These are phyloP conservation scores for Sporisorium iseilematis-ciliati DNA, from an alignment of 1,284 basidiomycete genomes.

Conservation along the genomic window DNA sequence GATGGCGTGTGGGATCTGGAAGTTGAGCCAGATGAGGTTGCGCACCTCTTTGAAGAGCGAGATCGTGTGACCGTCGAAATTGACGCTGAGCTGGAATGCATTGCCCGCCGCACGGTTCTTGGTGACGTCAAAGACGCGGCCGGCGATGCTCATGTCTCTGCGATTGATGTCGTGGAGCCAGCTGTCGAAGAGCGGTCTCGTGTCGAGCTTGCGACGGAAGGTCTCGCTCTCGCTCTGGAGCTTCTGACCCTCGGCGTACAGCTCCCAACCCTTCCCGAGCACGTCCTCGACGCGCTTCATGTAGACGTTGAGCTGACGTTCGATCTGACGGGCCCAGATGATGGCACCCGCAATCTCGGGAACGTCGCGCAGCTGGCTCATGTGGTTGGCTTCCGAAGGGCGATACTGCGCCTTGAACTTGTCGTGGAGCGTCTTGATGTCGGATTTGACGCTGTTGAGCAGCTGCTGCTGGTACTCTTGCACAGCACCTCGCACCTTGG, in stretches of 20 bases:
- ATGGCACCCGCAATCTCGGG: slow-evolving; percentile 97
- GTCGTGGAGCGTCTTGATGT: slow-evolving; percentile 93
- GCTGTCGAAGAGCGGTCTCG: slow-evolving; percentile 90
- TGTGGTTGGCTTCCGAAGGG: slow-evolving; percentile 94
- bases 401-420: slow-evolving; percentile 87
- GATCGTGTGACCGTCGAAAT: slow-evolving; percentile 98
- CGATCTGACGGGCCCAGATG: slow-evolving; percentile 98
- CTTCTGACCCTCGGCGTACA: slow-evolving; percentile 98
- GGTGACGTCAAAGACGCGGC: slow-evolving; percentile 95
- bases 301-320: slow-evolving; percentile 92
- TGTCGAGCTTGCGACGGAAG: slow-evolving; percentile 96
- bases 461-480: slow-evolving; percentile 94
- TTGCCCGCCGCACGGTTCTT: slow-evolving; percentile 75
- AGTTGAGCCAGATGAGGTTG: slow-evolving; percentile 93
- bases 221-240: slow-evolving; percentile 90
- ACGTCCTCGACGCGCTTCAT: slow-evolving; percentile 99
- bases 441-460: slow-evolving; percentile 82
- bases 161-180: slow-evolving; percentile 96
- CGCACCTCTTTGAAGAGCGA: slow-evolving; percentile 98
- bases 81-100: slow-evolving; percentile 85
- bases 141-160: slow-evolving; percentile 85
- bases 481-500: slow-evolving; percentile 87
- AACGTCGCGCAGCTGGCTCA: slow-evolving; percentile 97
- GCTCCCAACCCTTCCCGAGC: slow-evolving; percentile 96
- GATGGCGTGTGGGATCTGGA: slow-evolving; percentile 92